Conservation (phyloP, 2,329 filamentous ascomycete genomes). For the Monosporascus sp. region DNA sequence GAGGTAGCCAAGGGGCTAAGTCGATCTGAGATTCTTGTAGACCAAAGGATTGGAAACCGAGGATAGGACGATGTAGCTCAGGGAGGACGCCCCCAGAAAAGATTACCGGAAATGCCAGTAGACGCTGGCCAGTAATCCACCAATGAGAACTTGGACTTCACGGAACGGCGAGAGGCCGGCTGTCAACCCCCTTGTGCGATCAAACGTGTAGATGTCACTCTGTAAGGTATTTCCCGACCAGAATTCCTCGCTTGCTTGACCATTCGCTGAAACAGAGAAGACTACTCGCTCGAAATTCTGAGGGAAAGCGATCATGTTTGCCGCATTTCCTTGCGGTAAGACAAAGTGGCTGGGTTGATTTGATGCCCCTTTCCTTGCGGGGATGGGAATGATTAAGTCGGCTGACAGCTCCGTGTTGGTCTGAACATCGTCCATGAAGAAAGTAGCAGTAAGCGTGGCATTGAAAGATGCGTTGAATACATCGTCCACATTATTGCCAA, state of each 20-base stretch:
- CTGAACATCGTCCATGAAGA: slow-evolving; percentile 39
- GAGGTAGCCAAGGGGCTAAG: slow-evolving; percentile 56
- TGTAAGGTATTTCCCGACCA: slow-evolving; percentile 74
- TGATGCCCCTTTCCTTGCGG: slow-evolving; percentile 40
- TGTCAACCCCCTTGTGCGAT: slow-evolving; percentile 45
- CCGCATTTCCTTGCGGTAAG: slow-evolving; percentile 56
- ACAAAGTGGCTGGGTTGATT: slow-evolving; percentile 58
- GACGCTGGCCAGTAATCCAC: slow-evolving; percentile 55
- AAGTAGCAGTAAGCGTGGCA: slow-evolving; percentile 56
- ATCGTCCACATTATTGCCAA: slow-evolving; percentile 55
- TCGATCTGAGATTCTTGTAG: slow-evolving; percentile 63
- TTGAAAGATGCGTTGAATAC: slow-evolving; percentile 58
- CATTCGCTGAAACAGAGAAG: slow-evolving; percentile 67
- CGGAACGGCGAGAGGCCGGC: slow-evolving; percentile 65
- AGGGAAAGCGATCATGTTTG: slow-evolving; percentile 53
- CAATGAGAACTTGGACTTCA: slow-evolving; percentile 57
- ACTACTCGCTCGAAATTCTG: slow-evolving; percentile 60
- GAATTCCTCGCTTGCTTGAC: slow-evolving; percentile 71
- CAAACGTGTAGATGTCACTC: slow-evolving; percentile 52
- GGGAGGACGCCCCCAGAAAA: slow-evolving; percentile 65
- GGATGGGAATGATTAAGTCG: slow-evolving; percentile 61
- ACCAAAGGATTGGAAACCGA: slow-evolving; percentile 62
- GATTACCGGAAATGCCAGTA: slow-evolving; percentile 62
- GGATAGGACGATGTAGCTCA: slow-evolving; percentile 61
- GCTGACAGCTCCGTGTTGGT: slow-evolving; percentile 41